Percentiles rank a stretch among this genome's conserved stretches.
phyloP scores from a whole-genome alignment of 2,329 filamentous ascomycete genomes.

The Apiospora pterosperma region DNA sequence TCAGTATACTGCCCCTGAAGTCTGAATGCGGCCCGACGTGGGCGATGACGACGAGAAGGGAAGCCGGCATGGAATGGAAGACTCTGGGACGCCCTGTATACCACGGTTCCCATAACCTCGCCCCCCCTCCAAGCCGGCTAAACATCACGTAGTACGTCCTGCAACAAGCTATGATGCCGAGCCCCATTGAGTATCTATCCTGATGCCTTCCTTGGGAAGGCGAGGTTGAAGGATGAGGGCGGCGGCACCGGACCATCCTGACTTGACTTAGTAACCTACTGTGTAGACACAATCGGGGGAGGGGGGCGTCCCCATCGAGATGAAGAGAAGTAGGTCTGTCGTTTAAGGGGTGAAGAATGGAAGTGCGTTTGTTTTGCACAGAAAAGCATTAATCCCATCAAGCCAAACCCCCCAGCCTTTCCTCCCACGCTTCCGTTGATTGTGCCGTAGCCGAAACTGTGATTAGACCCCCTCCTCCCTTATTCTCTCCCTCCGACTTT shows the following conservation, averaged over 20 bases:
- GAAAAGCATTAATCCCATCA: background rate
- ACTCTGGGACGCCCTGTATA: background rate
- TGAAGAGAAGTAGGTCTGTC: background rate
- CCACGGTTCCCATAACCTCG: background rate
- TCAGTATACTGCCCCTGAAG: background rate
- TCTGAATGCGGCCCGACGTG: background rate
- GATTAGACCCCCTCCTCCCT: conserved; percentile 1
- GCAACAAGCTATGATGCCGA: background rate
- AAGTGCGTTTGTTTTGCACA: background rate
- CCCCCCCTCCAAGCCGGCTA: background rate
- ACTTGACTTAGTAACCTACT: background rate
- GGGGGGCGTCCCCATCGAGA: background rate
- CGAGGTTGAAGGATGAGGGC: background rate
- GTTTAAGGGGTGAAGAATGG: background rate
- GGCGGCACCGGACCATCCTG: background rate
- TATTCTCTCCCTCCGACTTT: background rate
- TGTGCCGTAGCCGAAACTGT: conserved; percentile 6
- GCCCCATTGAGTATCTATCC: background rate
- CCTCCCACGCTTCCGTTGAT: background rate
- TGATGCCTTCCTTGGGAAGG: background rate
- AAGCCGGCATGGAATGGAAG: background rate
- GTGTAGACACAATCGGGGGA: background rate
- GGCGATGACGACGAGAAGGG: background rate
- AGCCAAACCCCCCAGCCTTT: background rate
- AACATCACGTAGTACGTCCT: background rate